phyloP scores from a whole-genome alignment of 2,329 filamentous ascomycete genomes.

The Sporothrix euskadiensis region DNA sequence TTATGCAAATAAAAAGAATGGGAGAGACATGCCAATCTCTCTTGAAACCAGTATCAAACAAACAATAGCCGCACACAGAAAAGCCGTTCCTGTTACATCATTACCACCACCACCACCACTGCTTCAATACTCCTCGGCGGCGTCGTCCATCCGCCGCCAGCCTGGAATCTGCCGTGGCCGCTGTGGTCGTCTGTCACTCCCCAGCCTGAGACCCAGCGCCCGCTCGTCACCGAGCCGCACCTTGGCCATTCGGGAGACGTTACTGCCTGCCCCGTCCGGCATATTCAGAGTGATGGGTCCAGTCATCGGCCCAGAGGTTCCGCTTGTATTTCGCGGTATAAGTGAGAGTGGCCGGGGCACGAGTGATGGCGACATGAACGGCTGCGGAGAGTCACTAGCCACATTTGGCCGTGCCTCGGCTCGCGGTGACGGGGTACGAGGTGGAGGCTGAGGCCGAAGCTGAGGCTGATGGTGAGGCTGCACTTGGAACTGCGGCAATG shows the following conservation, averaged over 20 bases:
- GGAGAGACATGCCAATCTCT: not conserved
- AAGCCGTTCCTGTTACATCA: not conserved
- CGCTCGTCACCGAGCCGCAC: constrained; percentile 20
- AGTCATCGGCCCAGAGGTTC: not conserved
- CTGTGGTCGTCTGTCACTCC: not conserved
- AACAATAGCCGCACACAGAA: not conserved
- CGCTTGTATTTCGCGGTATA: not conserved
- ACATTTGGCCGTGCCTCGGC: not conserved
- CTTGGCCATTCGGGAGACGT: constrained; percentile 9
- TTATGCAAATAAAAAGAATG: not conserved
- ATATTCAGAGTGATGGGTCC: not conserved
- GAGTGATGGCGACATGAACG: constrained; percentile 24
- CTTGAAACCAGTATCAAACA: not conserved
- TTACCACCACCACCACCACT: not conserved
- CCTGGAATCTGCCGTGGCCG: not conserved
- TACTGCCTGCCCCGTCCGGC: not conserved
- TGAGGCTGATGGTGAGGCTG: not conserved
- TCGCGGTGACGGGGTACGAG: not conserved
- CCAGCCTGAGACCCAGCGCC: not conserved
- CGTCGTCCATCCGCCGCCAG: constrained; percentile 18
- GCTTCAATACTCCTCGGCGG: not conserved
- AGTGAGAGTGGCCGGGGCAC: constrained; percentile 12
- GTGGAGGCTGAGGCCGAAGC: not conserved
- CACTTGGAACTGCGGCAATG: constrained; percentile 1
- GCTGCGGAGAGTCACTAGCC: not conserved